These are phyloP conservation scores for Pugionium cornutum DNA, from an alignment of 345 rosid species.

Conservation along the genomic window DNA sequence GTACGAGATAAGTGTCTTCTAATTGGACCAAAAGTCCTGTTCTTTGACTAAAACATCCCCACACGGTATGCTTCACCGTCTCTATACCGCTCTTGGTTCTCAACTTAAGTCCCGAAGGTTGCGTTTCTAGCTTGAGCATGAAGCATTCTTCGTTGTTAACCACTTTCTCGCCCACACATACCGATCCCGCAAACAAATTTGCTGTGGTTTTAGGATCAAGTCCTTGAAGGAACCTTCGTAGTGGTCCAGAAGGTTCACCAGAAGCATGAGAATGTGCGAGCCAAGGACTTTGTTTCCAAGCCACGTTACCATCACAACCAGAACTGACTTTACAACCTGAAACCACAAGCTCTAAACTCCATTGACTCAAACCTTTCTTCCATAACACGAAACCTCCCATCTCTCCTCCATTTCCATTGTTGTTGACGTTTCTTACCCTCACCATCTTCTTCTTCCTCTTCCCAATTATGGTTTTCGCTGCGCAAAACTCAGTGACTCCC, in stretches of 20 bases:
- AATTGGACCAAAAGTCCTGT: conserved; percentile 78
- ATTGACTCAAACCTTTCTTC: conserved; percentile 81
- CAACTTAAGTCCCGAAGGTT: conserved; percentile 50
- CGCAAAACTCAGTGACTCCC: conserved; percentile 41
- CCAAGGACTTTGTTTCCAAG: conserved; percentile 98
- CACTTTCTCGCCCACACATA: conserved; percentile 67
- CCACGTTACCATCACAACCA: conserved; percentile 86
- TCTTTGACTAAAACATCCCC: conserved; percentile 93
- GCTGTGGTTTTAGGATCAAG: conserved; percentile 87
- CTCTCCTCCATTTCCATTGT: conserved; percentile 55
- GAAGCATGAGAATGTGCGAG: conserved; percentile 78
- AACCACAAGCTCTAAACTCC: conserved; percentile 91
- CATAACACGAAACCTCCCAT: conserved; percentile 92
- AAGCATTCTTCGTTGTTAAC: conserved; percentile 69
- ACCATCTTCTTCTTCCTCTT: conserved; percentile 45
- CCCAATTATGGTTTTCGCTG: conserved; percentile 34
- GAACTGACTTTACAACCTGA: conserved; percentile 91
- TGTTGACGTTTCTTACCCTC: conserved; percentile 51
- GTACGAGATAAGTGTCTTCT: conserved; percentile 71
- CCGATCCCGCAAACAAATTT: conserved; percentile 60
- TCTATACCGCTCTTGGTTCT: conserved; percentile 65
- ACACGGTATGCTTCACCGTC: conserved; percentile 66
- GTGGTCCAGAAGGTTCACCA: conserved; percentile 84
- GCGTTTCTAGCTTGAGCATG: conserved; percentile 66
- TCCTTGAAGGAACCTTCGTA: conserved; percentile 84